Evolutionary conservation across 148 eudicot genomes (phyloP), one percentile per base, ranked within the genome.

Genomic region (Camellia lanceoleosa): DNA sequence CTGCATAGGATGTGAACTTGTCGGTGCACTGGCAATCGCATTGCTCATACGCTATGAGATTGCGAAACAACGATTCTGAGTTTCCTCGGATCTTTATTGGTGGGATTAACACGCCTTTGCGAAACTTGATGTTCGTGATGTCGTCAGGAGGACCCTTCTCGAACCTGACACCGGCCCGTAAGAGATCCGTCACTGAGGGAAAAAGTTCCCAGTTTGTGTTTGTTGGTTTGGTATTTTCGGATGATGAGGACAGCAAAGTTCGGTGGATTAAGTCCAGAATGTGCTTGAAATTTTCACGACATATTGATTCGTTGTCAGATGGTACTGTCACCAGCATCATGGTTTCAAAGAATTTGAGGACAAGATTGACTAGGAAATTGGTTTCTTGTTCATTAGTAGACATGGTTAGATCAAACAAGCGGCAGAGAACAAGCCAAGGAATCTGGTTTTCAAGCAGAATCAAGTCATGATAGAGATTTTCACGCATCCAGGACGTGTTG

Each of bases 331-430:
- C 15, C 42, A 68, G 51, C 72, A 68, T 68, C 72, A 44, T 44
- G 20, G 49, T 68, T 68, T 68, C 51, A 4, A 68, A 43, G 72
- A 68, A 68, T 43, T 7, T 68, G 15, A 68, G 72, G 72, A 68
- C 72, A 15, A 43, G 19, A 15, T 14, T 41, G 51, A 18, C 43
- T 44, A 68, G 51, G 72, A 68, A 68, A 43, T 7, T 46, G 20
- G 2, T 4, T 43, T 68, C 72, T 68, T 68, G 52, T 44, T 68
- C 72, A 13, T 43, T 3, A 43, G 2, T 49, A 42, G 72, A 68
- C 9, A 68, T 49, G 4, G 72, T 68, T 43, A 68, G 51, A 30
- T 30, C 38, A 30, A 30, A 30, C 38, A 30, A 1, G 38, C 1
- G 38, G 38, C 38, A 30, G 38, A 30, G 38, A 30, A 30, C 38